These are phyloP conservation scores for Cyclocybe cylindracea DNA, from an alignment of 768 basidiomycete species.

Conservation along the genomic window DNA sequence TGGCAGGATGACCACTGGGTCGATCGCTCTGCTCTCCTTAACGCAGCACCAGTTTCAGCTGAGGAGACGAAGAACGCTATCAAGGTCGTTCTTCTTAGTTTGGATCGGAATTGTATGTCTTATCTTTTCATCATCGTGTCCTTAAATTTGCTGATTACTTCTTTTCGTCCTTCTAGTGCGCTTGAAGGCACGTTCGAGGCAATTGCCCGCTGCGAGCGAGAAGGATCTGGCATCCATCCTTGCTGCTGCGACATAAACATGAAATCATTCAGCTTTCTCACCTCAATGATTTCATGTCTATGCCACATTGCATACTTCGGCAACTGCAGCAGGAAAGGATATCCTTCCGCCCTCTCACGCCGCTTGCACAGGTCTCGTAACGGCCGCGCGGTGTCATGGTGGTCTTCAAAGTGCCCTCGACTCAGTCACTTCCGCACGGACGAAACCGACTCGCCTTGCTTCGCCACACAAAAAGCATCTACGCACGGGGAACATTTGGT, in stretches of 20 bases:
- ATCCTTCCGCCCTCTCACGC: not conserved
- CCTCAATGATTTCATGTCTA: not conserved
- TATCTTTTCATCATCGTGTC: constrained; percentile 2
- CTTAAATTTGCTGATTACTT: constrained; percentile 13
- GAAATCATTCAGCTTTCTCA: not conserved
- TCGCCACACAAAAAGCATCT: too few species aligned
- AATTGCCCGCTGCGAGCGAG: constrained; percentile 84
- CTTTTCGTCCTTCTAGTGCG: constrained; percentile 58
- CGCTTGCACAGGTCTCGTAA: too few species aligned
- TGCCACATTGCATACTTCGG: not conserved
- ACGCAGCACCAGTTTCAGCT: constrained; percentile 31
- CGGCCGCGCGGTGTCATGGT: too few species aligned
- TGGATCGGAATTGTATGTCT: constrained; percentile 87
- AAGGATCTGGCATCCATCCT: constrained; percentile 80
- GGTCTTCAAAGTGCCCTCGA: too few species aligned
- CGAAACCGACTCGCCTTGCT: too few species aligned
- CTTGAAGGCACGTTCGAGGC: constrained; percentile 85
- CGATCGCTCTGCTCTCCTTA: constrained; percentile 77
- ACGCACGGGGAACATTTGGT: too few species aligned
- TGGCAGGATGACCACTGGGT: constrained; percentile 95
- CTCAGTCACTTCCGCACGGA: too few species aligned
- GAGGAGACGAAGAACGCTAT: constrained; percentile 49
- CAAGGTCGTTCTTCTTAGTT: constrained; percentile 86
- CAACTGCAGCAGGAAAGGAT: not conserved
- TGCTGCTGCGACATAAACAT: constrained; percentile 25